These are phyloP conservation scores for Globisporangium cylindrosporum DNA, from an alignment of 352 stramenopile genomes.

Conservation along the genomic window DNA sequence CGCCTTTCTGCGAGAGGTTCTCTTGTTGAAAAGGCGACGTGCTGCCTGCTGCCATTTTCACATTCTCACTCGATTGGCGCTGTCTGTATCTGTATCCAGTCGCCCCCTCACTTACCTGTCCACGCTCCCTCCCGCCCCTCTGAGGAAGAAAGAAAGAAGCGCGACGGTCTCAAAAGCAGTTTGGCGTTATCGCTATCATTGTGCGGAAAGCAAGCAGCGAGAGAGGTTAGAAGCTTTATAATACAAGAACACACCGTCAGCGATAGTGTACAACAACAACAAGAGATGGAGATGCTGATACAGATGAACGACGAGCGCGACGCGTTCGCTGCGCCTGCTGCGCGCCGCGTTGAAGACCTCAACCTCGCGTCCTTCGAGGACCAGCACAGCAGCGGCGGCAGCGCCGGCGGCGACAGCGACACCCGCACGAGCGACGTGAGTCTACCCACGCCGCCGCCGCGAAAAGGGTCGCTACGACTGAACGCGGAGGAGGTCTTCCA, in stretches of 20 bases:
- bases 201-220: background rate
- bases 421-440: constrained; percentile 14
- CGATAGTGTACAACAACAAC: background rate
- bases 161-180: background rate
- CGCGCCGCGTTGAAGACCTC: background rate
- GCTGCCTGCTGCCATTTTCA: background rate
- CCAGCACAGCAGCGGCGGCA: constrained; percentile 2
- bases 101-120: background rate
- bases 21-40: background rate
- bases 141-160: background rate
- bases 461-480: constrained; percentile 15
- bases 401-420: constrained; percentile 4
- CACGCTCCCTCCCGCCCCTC: background rate
- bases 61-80: background rate
- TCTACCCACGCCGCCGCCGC: constrained; percentile 8
- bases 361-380: constrained; percentile 2
- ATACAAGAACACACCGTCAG: background rate
- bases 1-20: background rate
- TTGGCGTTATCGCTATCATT: background rate
- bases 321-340: background rate
- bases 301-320: constrained; percentile 9
- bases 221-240: background rate
- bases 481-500: constrained; percentile 64
- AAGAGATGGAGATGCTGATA: constrained; percentile 10
- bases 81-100: background rate